phyloP scores from a whole-genome alignment of 1,139 yeast genomes.

The Diutina scorzettiae region DNA sequence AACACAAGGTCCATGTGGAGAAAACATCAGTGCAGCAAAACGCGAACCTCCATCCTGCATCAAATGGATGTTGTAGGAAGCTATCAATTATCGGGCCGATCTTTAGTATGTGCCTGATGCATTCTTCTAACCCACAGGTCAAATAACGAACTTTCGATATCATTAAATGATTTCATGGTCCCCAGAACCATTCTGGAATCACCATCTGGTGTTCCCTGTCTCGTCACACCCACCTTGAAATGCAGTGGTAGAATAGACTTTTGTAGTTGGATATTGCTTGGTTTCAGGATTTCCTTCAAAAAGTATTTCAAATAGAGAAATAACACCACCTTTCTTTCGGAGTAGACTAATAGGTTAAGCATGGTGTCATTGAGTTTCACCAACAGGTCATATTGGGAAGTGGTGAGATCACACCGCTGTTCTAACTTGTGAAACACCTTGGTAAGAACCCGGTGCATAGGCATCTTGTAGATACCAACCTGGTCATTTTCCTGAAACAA shows the following conservation, averaged over 20 bases:
- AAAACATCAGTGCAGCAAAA: too few species aligned
- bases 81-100: not conserved
- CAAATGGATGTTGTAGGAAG: not conserved
- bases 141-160: constrained; percentile 30
- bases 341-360: constrained; percentile 13
- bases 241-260: constrained; percentile 27
- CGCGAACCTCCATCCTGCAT: too few species aligned
- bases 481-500: not conserved
- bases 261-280: constrained; percentile 14
- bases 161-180: constrained; percentile 19
- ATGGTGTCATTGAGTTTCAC: constrained; percentile 22
- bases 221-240: constrained; percentile 9
- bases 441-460: constrained; percentile 14
- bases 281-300: constrained; percentile 25
- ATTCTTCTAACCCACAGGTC: constrained; percentile 26
- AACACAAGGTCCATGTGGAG: too few species aligned
- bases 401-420: constrained; percentile 19
- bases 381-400: constrained; percentile 25
- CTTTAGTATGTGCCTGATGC: not conserved
- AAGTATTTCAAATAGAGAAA: constrained; percentile 32
- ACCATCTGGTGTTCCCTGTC: not conserved
- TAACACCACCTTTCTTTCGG: constrained; percentile 17
- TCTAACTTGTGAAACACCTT: constrained; percentile 27
- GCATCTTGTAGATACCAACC: not conserved
- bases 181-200: not conserved